phyloP scores from a whole-genome alignment of 768 basidiomycete species.

The Amyloporia xantha region DNA sequence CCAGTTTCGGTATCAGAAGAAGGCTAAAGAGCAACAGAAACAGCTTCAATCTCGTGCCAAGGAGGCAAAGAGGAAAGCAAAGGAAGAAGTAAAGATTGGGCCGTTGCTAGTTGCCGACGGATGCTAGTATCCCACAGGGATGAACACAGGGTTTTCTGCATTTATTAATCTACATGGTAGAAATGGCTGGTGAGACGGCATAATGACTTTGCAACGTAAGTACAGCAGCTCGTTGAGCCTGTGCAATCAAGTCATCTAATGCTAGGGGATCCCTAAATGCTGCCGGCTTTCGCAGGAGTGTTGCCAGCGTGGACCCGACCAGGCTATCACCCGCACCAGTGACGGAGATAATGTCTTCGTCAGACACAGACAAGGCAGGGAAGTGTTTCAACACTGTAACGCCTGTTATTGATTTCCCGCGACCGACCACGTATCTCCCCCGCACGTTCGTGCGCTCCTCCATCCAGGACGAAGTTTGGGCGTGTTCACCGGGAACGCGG shows the following conservation, averaged over 20 bases:
- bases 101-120: slow-evolving; percentile 28
- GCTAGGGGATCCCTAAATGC: slow-evolving; percentile 39
- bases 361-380: slow-evolving; percentile 41
- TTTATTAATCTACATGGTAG: slow-evolving; percentile 5
- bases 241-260: slow-evolving; percentile 39
- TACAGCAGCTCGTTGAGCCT: slow-evolving; percentile 44
- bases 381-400: slow-evolving; percentile 68
- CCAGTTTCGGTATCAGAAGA: slow-evolving; percentile 54
- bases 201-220: slow-evolving; percentile 20
- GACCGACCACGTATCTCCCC: slow-evolving; percentile 45
- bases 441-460: slow-evolving; percentile 39
- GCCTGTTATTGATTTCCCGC: slow-evolving; percentile 37
- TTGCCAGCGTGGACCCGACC: slow-evolving; percentile 76
- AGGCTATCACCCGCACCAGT: slow-evolving; percentile 93
- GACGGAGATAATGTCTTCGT: slow-evolving; percentile 48
- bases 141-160: neutral
- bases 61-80: slow-evolving; percentile 44
- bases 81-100: slow-evolving; percentile 58
- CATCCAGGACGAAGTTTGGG: slow-evolving; percentile 43
- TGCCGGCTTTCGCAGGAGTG: slow-evolving; percentile 36
- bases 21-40: slow-evolving; percentile 35
- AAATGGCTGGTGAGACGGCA: slow-evolving; percentile 21
- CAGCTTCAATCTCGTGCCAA: slow-evolving; percentile 31
- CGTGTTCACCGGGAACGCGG: slow-evolving; percentile 39
- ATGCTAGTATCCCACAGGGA: neutral